These are phyloP conservation scores for Aspergillus udagawae DNA, from an alignment of 2,329 filamentous ascomycete species.

Conservation along the genomic window DNA sequence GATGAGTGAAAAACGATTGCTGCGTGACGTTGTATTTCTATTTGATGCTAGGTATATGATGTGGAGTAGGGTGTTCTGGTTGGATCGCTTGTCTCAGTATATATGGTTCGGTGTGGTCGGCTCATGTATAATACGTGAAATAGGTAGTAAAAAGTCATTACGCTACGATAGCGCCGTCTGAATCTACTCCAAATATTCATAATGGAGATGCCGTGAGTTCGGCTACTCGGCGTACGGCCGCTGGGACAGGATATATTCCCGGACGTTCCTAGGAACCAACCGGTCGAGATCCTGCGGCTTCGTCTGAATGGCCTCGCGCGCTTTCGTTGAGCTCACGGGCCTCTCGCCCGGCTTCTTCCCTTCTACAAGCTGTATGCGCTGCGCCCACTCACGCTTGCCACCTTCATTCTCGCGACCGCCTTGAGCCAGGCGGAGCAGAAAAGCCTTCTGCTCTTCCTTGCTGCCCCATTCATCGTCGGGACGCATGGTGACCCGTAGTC, in stretches of 20 bases:
- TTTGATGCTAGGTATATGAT: background rate
- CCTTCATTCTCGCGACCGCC: slow-evolving; percentile 36
- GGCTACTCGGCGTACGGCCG: slow-evolving; percentile 24
- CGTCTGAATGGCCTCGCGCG: slow-evolving; percentile 33
- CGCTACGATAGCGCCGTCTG: background rate
- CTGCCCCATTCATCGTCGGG: slow-evolving; percentile 39
- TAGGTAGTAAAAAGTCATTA: background rate
- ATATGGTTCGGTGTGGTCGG: background rate
- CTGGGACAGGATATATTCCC: slow-evolving; percentile 30
- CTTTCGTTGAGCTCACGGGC: slow-evolving; percentile 42
- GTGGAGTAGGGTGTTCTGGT: background rate
- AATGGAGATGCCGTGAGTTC: background rate
- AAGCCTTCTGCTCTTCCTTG: slow-evolving; percentile 36
- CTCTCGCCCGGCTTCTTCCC: slow-evolving; percentile 32
- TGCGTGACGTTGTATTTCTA: background rate
- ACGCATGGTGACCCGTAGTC: slow-evolving; percentile 43
- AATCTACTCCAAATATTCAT: background rate
- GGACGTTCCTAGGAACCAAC: slow-evolving; percentile 33
- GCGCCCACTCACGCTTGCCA: slow-evolving; percentile 40
- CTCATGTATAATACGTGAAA: background rate
- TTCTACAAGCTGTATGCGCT: slow-evolving; percentile 40
- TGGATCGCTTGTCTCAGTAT: background rate
- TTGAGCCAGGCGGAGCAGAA: slow-evolving; percentile 33
- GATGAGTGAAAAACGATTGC: slow-evolving; percentile 26
- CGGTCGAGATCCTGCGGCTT: slow-evolving; percentile 30